Evolutionary conservation across 2,329 filamentous ascomycete species (phyloP).

Genomic region (Teratosphaeria pseudoeucalypti): DNA sequence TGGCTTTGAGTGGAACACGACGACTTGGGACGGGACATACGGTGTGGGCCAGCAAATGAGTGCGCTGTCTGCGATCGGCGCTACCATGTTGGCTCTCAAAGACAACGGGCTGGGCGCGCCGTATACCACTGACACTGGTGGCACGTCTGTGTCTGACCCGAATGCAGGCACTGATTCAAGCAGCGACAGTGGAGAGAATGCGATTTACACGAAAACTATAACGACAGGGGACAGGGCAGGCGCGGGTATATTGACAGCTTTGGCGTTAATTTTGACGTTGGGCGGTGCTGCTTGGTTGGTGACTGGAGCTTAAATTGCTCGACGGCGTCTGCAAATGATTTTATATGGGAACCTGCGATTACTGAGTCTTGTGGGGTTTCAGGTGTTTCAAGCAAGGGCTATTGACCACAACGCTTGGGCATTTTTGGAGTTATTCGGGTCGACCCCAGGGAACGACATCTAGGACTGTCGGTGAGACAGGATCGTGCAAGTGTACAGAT

Average conservation of each 20-base stretch:
- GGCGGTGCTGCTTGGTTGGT: constrained; percentile 9
- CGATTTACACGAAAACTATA: constrained; percentile 27
- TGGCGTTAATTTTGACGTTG: constrained; percentile 11
- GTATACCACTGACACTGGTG: constrained; percentile 42
- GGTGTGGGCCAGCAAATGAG: constrained; percentile 50
- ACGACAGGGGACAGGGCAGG: constrained; percentile 56
- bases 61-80: constrained; percentile 40
- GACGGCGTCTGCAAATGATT: background rate
- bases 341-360: background rate
- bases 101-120: constrained; percentile 18
- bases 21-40: constrained; percentile 34
- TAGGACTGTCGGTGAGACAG: background rate
- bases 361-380: background rate
- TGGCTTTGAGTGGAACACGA: constrained; percentile 32
- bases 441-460: background rate
- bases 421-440: background rate
- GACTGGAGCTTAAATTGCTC: background rate
- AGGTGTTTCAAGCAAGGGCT: background rate
- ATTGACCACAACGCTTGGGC: background rate
- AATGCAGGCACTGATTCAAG: constrained; percentile 27
- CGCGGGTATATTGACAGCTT: constrained; percentile 37
- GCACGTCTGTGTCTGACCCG: constrained; percentile 40
- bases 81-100: constrained; percentile 11
- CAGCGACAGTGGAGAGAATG: constrained; percentile 18
- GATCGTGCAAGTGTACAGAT: background rate